Base-by-base conservation (phyloP, 805 yeast species). In the Saturnispora saitoi region DNA sequence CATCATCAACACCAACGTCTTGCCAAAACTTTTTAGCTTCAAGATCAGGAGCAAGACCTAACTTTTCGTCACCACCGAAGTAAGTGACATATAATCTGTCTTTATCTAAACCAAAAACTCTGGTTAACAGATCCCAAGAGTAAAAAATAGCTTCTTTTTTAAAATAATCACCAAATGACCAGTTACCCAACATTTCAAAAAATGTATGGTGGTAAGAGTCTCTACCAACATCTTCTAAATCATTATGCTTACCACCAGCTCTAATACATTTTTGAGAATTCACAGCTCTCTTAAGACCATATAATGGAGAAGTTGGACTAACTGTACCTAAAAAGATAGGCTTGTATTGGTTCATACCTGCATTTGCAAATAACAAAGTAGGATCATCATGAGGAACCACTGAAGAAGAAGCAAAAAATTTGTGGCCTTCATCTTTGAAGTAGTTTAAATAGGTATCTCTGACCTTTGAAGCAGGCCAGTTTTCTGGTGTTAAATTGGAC, bases 121-220 rank as follows among this genome's bases (percentile, higher is more conserved):
- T 66, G 43, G 98, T 90, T 63, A 93, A 76, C 53, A 93, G 73
- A 50, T 89, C 95, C 98, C 98, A 93, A 9, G 95, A 81, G 71
- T 76, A 86, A 8, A 70, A 69, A 60, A 90, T 83, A 47, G 98
- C 98, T 63, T 89, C 99, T 60, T 84, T 79, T 68, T 93, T 93
- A 80, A 93, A 93, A 67, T 93, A 93, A 70, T 93, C 99, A 61
- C 99, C 99, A 68, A 93, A 93, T 6, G 99, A 93, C 99, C 99
- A 93, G 75, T 93, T 93, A 62, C 99, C 99, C 70, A 93, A 78
- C 99, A 93, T 93, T 72, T 93, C 99, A 59, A 93, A 93, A 64
- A 95, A 95, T 15, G 99, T 93, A 68, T 93, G 99, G 67, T 93
- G 99, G 65, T 93, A 93, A 47, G 95, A 87, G 69, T 93, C 99